Conservation (phyloP, 306 rosid genomes). For the Rosa persica region DNA sequence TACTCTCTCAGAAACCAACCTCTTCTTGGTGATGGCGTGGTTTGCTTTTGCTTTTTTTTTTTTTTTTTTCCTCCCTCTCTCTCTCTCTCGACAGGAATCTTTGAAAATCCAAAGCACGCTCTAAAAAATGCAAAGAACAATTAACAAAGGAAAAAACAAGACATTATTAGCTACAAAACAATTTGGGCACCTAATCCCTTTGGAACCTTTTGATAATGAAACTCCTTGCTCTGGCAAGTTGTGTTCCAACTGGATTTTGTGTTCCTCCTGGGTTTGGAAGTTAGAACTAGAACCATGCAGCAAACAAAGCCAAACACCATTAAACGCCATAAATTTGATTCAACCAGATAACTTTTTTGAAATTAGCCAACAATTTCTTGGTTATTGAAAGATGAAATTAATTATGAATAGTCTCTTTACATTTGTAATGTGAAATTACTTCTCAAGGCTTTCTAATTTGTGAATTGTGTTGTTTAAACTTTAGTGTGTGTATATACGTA, state of each 20-base stretch:
- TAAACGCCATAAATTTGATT: not conserved
- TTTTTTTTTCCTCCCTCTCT: conserved; percentile 13
- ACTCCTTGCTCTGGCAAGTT: not conserved
- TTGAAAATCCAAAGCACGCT: conserved; percentile 53
- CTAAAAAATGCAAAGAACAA: conserved; percentile 11
- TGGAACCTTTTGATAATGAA: conserved; percentile 4
- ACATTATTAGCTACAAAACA: conserved; percentile 10
- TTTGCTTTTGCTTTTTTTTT: conserved; percentile 51
- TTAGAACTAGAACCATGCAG: not conserved
- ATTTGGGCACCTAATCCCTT: conserved; percentile 26
- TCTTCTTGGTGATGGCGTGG: conserved; percentile 51
- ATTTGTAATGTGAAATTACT: not conserved
- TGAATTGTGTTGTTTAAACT: not conserved
- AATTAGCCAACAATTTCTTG: not conserved
- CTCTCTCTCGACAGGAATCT: conserved; percentile 55
- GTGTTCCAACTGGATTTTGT: conserved; percentile 4
- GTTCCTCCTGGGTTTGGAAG: too few species aligned
- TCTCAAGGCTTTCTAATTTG: not conserved
- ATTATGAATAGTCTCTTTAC: not conserved
- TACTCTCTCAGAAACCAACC: conserved; percentile 11
- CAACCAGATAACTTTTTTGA: not conserved
- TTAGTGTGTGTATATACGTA: too few species aligned
- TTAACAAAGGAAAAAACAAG: conserved; percentile 1
- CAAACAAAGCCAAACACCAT: not conserved
- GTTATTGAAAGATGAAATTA: not conserved